Percentiles rank a stretch among this genome's conserved stretches.
Conservation (phyloP, 2,329 filamentous ascomycete species). For the Arthrobotrys entomopaga region DNA sequence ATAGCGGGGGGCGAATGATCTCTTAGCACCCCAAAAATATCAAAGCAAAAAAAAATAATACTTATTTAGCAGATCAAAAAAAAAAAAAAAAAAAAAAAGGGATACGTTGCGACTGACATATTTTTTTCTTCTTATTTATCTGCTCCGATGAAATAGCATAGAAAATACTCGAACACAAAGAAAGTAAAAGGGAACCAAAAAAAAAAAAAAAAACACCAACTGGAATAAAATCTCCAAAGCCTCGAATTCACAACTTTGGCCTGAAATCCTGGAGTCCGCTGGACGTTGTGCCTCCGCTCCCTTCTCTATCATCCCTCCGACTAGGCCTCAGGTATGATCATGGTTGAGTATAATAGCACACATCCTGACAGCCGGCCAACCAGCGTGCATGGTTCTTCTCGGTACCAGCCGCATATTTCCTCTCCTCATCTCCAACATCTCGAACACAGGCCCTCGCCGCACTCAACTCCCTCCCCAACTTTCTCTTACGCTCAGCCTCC, state of each 20-base stretch:
- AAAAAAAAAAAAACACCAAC: background rate
- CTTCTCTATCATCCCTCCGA: slow-evolving; percentile 37
- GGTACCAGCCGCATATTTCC: slow-evolving; percentile 57
- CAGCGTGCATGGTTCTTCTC: slow-evolving; percentile 57
- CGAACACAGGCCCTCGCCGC: slow-evolving; percentile 58
- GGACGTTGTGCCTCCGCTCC: slow-evolving; percentile 2
- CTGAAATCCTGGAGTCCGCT: slow-evolving; percentile 17
- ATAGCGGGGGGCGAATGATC: slow-evolving; percentile 29
- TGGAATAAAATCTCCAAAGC: background rate
- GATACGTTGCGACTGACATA: slow-evolving; percentile 51
- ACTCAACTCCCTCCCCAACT: slow-evolving; percentile 59
- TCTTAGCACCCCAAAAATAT: no score
- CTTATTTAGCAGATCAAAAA: background rate
- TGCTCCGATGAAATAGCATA: slow-evolving; percentile 28
- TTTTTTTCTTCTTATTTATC: slow-evolving; percentile 23
- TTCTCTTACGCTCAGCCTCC: slow-evolving; percentile 58
- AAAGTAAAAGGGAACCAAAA: slow-evolving; percentile 6
- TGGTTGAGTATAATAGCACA: slow-evolving; percentile 59
- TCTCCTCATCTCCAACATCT: slow-evolving; percentile 59
- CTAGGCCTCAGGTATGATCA: slow-evolving; percentile 58
- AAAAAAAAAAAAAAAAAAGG: slow-evolving; percentile 33
- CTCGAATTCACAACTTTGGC: background rate
- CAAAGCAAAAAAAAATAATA: no score
- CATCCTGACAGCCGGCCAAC: slow-evolving; percentile 57
- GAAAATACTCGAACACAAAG: slow-evolving; percentile 13